Base-by-base conservation (phyloP, 768 basidiomycete genomes). In the Kwoniella dendrophila region DNA sequence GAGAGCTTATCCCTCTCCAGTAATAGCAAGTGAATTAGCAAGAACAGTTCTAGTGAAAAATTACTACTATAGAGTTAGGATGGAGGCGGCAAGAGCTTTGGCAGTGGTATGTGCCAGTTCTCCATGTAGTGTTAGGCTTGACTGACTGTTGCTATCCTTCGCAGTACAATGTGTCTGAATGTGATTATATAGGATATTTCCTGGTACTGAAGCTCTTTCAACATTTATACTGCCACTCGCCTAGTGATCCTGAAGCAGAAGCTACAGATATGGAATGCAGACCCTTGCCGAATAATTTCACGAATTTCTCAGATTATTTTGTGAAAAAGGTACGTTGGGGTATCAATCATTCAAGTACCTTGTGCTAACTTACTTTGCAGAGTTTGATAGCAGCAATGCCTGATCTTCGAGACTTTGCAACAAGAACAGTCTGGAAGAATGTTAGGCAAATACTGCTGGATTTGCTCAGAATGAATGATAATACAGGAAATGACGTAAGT, bases 121-220 rank as follows among this genome's bases (percentile, higher is more conserved):
- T 50, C 16, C 1, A 27, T 48, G 27, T 22, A 22, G 24, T 10
- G 26, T 27, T 29, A 20, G 22, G n/a, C 2, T 20, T 32, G 58
- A 44, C 43, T 40, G 29, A 56, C 26, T 36, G n/a, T 32, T 44
- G 56, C 63, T 54, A 44, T 67, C 20, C 16, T 56, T 6, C 22
- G 10, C 78, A 95, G 93, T 93, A 91, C 79, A 90, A 89, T n/a
- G 85, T 88, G 53, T 86, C 86, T 52, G 83, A 85, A 56, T 82
- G 93, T 32, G 89, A 96, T 64, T 92, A 90, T 74, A 81, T 98
- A 61, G 95, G 95, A 10, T 83, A 95, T 26, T 97, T 97, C 80
- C 91, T 95, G 76, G 84, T 99, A 32, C 90, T 96, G 83, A 99
- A 97, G 78, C 83, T 98, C 26, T 96, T 94, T 79, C 82, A 93